Base-by-base conservation (phyloP, 2,329 filamentous ascomycete genomes). In the Penicillium sclerotigenum region DNA sequence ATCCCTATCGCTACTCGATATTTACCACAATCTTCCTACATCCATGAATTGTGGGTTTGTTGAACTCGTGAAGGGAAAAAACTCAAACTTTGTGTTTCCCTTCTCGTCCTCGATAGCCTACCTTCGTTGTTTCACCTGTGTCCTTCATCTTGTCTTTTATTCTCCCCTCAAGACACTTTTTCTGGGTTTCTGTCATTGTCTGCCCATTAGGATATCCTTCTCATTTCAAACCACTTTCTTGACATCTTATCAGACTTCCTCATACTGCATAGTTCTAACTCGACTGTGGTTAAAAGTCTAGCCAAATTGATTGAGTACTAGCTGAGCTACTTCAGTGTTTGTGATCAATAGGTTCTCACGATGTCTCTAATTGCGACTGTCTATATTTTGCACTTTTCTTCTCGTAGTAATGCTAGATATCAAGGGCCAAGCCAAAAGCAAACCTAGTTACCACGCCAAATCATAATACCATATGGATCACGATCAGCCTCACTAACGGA, bases 401-500 rank as follows among this genome's bases (percentile, higher is more conserved):
- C 8, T 34, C 11, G 5, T 28, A 18, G 24, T 46, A 24, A 7
- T 46, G 42, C 7, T n/a, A 46, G 3, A 34, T 13, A 5, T 22
- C 20, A 33, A 22, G 38, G 7, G 2, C 28, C 33, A 24, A 42
- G 9, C 13, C 14, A 42, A 37, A n/a, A 38, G 11, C 16, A 16
- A 22, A 18, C 1, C 47, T 55, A 55, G 20, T 55, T 33, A 13
- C 53, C 53, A 4, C 57, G 62, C 58, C 66, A 63, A 29, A 79
- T 67, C 67, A 90, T 81, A 57, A 97, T 88, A 49, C 87, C 87
- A 75, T 91, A 99, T 0, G 94, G 94, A 80, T 99, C 94, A 57
- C 85, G 81, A 75, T 99, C 94, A 41, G 80, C 80, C 71, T 88
- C 81, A 73, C 92, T 97, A 47, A 95, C 84, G 55, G 87, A 73